Evolutionary conservation across 2,329 filamentous ascomycete genomes (phyloP).

Genomic region (Colletotrichum trifolii): DNA sequence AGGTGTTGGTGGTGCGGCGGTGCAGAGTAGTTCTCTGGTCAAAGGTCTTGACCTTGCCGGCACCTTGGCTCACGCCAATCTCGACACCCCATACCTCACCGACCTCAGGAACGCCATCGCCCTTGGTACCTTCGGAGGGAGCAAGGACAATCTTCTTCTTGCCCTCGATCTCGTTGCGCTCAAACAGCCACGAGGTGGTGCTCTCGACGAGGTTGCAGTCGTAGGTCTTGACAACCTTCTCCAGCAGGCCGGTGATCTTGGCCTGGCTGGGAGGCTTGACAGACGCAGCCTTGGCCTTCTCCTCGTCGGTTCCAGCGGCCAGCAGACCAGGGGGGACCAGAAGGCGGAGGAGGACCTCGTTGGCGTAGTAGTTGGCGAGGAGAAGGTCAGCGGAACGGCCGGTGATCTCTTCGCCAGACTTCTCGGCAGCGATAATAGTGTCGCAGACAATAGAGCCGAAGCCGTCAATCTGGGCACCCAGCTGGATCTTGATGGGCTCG

Average conservation of each 20-base stretch:
- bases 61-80: conserved; percentile 89
- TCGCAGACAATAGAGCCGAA: conserved; percentile 97
- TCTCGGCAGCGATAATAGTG: conserved; percentile 80
- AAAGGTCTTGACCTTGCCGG: conserved; percentile 93
- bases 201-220: conserved; percentile 95
- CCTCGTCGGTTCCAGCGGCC: conserved; percentile 86
- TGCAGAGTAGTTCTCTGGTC: conserved; percentile 91
- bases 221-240: conserved; percentile 92
- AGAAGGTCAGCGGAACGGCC: conserved; percentile 88
- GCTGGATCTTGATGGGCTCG: conserved; percentile 95
- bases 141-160: conserved; percentile 97
- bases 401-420: conserved; percentile 72
- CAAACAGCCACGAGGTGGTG: conserved; percentile 97
- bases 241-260: conserved; percentile 87
- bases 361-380: conserved; percentile 92
- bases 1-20: conserved; percentile 91
- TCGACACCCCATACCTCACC: conserved; percentile 98
- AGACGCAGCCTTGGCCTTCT: conserved; percentile 90
- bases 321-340: conserved; percentile 92
- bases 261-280: conserved; percentile 86
- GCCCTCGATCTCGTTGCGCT: conserved; percentile 96
- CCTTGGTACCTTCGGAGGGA: conserved; percentile 86
- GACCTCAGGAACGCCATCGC: conserved; percentile 87
- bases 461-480: conserved; percentile 98
- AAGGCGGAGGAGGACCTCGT: conserved; percentile 90